Base-by-base conservation (phyloP, 2,329 filamentous ascomycete genomes). In the Clarireedia monteithiana region DNA sequence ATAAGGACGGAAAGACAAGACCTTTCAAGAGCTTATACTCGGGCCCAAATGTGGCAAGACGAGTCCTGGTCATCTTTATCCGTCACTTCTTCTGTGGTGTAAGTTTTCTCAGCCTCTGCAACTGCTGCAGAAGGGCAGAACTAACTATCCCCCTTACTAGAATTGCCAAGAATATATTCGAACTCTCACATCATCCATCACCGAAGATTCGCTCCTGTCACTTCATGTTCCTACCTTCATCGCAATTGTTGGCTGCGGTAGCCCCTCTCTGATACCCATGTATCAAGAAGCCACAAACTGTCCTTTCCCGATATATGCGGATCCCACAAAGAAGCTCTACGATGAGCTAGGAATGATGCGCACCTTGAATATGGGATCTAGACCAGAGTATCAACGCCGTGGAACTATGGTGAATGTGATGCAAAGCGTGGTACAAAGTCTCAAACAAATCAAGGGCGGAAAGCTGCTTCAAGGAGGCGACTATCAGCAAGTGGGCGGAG, bases 251-350 rank as follows among this genome's bases (percentile, higher is more conserved):
- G 81, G 81, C 48, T 82, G 78, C 65, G 82, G 82, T 5, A 70
- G 73, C 9, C 76, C 77, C 2, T 71, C 73, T n/a, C 68, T 83
- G 5, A 83, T 84, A 52, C 66, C 73, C 30, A 75, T 75, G 68
- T 83, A 83, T 64, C 67, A 66, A 9, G 61, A 69, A 30, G 68
- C 72, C 34, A 81, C 79, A 0, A 59, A 59, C 7, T 81, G 78
- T 58, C 71, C 74, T 1, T 84, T 78, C 65, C 76, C 77, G 7
- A 75, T 83, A 57, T 84, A 81, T 69, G 74, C 79, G 10, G 80
- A 84, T 59, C 80, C 80, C 0, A 75, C 74, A 0, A 72, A 73
- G 54, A 73, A 74, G 48, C 69, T 84, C 2, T 82, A 83, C 68
- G 68, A 75, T n/a, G 63, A 72, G 9, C 72, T 85, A 0, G 76